Percentiles rank a stretch among this genome's conserved stretches.
These are phyloP conservation scores for Candida ipomoeae DNA, from an alignment of 805 yeast genomes.

Conservation along the genomic window DNA sequence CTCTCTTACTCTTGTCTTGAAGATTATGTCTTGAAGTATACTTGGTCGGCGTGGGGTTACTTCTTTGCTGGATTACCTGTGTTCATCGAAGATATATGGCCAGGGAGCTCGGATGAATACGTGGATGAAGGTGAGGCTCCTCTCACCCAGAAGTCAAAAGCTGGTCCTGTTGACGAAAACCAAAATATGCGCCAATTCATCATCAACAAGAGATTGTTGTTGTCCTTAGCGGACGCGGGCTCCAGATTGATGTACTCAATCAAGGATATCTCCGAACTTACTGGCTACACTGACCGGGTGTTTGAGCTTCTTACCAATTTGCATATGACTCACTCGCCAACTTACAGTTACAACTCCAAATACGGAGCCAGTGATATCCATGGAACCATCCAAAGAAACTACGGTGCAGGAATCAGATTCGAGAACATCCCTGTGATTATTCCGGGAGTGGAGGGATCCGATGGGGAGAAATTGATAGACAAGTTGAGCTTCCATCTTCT, in stretches of 20 bases:
- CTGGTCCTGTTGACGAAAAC: conserved; percentile 37
- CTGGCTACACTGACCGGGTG: conserved; percentile 86
- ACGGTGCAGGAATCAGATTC: conserved; percentile 67
- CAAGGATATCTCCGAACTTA: conserved; percentile 84
- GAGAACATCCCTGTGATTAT: conserved; percentile 80
- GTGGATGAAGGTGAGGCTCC: conserved; percentile 18
- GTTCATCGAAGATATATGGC: conserved; percentile 51
- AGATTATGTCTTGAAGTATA: conserved; percentile 81
- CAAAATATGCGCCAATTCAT: conserved; percentile 81
- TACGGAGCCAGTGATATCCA: conserved; percentile 49
- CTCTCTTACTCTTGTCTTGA: conserved; percentile 71
- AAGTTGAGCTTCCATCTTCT: conserved; percentile 58
- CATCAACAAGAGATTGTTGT: conserved; percentile 84
- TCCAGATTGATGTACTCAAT: conserved; percentile 91
- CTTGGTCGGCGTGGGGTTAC: conserved; percentile 96
- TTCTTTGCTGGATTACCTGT: conserved; percentile 88
- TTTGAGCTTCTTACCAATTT: conserved; percentile 70
- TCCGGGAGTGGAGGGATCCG: conserved; percentile 61
- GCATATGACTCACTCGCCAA: conserved; percentile 74
- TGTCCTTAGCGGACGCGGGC: conserved; percentile 92
- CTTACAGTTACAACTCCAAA: conserved; percentile 47
- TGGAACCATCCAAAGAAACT: conserved; percentile 78
- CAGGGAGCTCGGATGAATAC: conserved; percentile 18
- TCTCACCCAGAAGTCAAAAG: conserved; percentile 11
- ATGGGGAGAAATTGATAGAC: conserved; percentile 56